A percentile compares a stretch with the other conserved stretches of the same genome.
phyloP scores from a whole-genome alignment of 1,284 basidiomycete genomes.

The Leccinum huronense region DNA sequence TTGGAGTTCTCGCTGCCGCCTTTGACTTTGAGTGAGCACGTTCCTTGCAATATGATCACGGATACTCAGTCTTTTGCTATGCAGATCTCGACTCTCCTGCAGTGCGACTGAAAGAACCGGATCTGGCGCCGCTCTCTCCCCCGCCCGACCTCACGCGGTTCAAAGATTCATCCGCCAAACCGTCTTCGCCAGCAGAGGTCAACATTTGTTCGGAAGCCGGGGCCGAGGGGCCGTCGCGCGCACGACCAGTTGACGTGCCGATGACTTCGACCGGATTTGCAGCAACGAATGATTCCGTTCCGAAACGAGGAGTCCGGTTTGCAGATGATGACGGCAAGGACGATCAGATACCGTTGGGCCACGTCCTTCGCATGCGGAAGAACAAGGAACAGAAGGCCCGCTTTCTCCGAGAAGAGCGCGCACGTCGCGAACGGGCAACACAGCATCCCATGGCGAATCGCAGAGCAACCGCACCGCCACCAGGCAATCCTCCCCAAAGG shows the following conservation, averaged over 20 bases:
- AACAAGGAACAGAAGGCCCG: slow-evolving; percentile 68
- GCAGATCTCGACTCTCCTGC: slow-evolving; percentile 27
- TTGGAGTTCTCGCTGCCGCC: slow-evolving; percentile 21
- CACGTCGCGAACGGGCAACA: slow-evolving; percentile 45
- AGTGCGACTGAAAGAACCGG: slow-evolving; percentile 10
- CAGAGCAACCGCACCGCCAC: slow-evolving; percentile 24
- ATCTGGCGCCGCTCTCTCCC: slow-evolving; percentile 6
- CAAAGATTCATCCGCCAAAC: slow-evolving; percentile 2
- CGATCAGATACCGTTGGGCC: slow-evolving; percentile 63
- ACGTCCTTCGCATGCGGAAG: slow-evolving; percentile 66
- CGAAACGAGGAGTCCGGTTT: slow-evolving; percentile 67
- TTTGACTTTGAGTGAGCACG: slow-evolving; percentile 21
- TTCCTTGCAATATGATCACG: slow-evolving; percentile 1
- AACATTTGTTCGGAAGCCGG: background rate
- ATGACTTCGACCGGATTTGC: slow-evolving; percentile 20
- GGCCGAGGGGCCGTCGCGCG: slow-evolving; percentile 1
- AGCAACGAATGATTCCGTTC: slow-evolving; percentile 21
- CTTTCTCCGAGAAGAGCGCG: slow-evolving; percentile 61
- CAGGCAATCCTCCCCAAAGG: slow-evolving; percentile 18
- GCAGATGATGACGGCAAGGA: slow-evolving; percentile 61
- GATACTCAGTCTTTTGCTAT: slow-evolving; percentile 16
- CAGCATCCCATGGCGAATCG: slow-evolving; percentile 37
- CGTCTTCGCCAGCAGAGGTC: slow-evolving; percentile 4
- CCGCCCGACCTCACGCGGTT: slow-evolving; percentile 6
- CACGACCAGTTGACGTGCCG: slow-evolving; percentile 5